phyloP scores from a whole-genome alignment of 1,139 yeast genomes.

The Geotrichum carabidarum region DNA sequence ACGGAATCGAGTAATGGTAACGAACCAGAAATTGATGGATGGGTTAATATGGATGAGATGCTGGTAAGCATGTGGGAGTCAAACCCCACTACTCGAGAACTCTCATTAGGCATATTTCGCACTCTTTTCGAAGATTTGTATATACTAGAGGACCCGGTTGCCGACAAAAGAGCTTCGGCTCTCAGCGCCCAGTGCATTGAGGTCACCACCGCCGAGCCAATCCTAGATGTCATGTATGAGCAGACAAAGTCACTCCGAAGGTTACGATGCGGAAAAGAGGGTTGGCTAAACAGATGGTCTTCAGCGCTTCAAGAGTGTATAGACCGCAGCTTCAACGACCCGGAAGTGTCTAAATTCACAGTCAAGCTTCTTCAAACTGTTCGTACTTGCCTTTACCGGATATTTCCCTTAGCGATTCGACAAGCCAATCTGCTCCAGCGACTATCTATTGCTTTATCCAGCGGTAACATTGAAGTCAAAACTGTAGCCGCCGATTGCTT shows the following conservation, averaged over 20 bases:
- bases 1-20: neutral
- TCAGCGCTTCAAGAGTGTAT: conserved; percentile 50
- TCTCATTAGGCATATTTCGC: conserved; percentile 70
- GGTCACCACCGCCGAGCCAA: conserved; percentile 65
- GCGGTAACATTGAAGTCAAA: conserved; percentile 61
- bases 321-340: conserved; percentile 30
- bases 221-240: conserved; percentile 64
- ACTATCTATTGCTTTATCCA: conserved; percentile 56
- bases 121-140: conserved; percentile 94
- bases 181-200: conserved; percentile 80
- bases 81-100: conserved; percentile 58
- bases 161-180: conserved; percentile 71
- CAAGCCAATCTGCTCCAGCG: conserved; percentile 62
- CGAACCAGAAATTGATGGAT: conserved; percentile 49
- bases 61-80: conserved; percentile 70
- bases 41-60: conserved; percentile 83
- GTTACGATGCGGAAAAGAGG: conserved; percentile 53
- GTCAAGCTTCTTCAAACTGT: conserved; percentile 73
- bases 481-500: conserved; percentile 86
- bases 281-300: conserved; percentile 86
- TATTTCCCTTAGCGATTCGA: conserved; percentile 68
- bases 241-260: conserved; percentile 44
- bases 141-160: conserved; percentile 83
- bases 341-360: conserved; percentile 45
- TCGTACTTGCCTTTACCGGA: conserved; percentile 90